Conservation (phyloP, 2,329 filamentous ascomycete species). For the Talaromyces sp. region DNA sequence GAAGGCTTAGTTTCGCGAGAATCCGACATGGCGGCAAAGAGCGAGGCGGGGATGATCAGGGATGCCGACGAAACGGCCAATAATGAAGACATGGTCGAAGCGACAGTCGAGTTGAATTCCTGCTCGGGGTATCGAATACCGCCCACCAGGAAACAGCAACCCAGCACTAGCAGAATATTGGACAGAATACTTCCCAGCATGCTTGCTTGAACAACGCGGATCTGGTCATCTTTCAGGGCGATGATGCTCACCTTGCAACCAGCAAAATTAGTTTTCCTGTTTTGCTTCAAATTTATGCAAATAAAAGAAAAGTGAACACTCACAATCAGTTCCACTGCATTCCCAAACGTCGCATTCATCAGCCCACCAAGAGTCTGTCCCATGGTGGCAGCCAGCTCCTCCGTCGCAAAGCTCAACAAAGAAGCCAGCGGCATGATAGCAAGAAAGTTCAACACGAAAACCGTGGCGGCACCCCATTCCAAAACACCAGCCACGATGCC, state of each 20-base stretch:
- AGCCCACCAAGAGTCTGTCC: slow-evolving; percentile 58
- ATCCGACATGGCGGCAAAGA: slow-evolving; percentile 59
- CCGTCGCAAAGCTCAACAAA: slow-evolving; percentile 58
- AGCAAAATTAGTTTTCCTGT: not conserved
- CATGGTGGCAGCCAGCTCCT: slow-evolving; percentile 55
- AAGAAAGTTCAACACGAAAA: slow-evolving; percentile 59
- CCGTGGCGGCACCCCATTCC: slow-evolving; percentile 49
- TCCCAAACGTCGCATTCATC: slow-evolving; percentile 62
- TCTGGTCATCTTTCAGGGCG: slow-evolving; percentile 76
- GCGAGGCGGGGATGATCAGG: slow-evolving; percentile 70
- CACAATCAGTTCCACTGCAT: slow-evolving; percentile 64
- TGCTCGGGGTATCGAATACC: slow-evolving; percentile 67
- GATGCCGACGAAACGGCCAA: slow-evolving; percentile 73
- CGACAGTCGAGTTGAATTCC: slow-evolving; percentile 45
- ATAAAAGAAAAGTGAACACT: slow-evolving; percentile 38
- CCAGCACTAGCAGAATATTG: slow-evolving; percentile 82
- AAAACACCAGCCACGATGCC: slow-evolving; percentile 59
- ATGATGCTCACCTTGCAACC: slow-evolving; percentile 77
- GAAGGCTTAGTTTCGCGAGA: slow-evolving; percentile 27
- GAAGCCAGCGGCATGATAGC: slow-evolving; percentile 59
- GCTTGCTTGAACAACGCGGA: slow-evolving; percentile 93
- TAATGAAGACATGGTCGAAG: slow-evolving; percentile 55
- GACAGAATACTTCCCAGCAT: slow-evolving; percentile 96
- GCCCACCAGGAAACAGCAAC: slow-evolving; percentile 73
- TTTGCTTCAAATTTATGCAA: not conserved